Evolutionary conservation across 129 eudicot genomes (phyloP), one percentile per base, ranked within the genome.

Genomic region (Calendula officinalis): DNA sequence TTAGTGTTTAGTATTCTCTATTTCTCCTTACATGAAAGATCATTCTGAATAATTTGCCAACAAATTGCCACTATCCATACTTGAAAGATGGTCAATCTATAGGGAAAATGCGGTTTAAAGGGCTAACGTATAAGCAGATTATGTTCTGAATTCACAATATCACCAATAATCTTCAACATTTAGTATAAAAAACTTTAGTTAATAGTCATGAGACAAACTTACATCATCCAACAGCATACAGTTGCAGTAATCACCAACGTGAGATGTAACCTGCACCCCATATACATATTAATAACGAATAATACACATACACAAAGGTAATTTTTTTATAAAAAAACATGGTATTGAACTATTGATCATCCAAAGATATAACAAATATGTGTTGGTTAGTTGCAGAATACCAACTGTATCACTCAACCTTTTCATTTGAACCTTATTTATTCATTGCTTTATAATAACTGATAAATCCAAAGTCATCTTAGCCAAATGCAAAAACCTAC

Each of bases 191-290:
- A 35, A 43, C 35, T 32, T 41, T 46, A 54, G 12, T 30, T 44
- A 46, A 44, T 44, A 30, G 33, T 46, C 42, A 48, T 13, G 59
- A 56, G n/a, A 37, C 49, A 57, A 64, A 70, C 96, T 89, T 85
- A 89, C 96, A 89, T 89, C 96, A 89, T 82, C 96, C 96, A 89
- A 46, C 94, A 85, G 80, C 96, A 89, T 39, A 85, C 86, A 39
- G 90, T 83, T 32, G 96, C 96, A 7, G 96, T 89, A 56, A 79
- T 75, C 36, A 89, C 66, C 90, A 89, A 71, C 50, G 96, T 89
- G 16, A 85, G 56, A 71, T 85, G 94, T 17, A 89, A 55, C 94
- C 96, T 85, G 86, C 73, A 82, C 14, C 44, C 75, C 44, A 33
- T 60, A 42, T 69, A 53, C 49, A 46, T 62, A 34, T 39, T 17